Conservation (phyloP, 495 filamentous ascomycete genomes). For the Gamarada debralockiae region DNA sequence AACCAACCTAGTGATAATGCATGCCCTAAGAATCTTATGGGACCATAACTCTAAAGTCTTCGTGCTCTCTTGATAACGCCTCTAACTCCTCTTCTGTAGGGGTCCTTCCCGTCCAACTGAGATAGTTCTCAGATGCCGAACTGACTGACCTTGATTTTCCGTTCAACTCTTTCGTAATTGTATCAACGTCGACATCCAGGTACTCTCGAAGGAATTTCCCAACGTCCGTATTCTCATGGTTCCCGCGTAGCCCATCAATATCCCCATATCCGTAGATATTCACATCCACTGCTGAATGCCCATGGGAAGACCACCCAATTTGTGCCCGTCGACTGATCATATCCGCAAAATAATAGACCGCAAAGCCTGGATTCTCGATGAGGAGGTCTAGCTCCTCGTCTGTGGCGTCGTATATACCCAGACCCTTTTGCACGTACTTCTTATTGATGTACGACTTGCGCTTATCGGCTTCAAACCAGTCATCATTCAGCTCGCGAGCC, state of each 20-base stretch:
- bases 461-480: constrained; percentile 38
- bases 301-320: constrained; percentile 89
- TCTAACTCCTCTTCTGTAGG: constrained; percentile 20
- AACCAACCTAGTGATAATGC: too few relatives aligned
- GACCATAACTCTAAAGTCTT: not conserved
- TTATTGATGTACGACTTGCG: constrained; percentile 56
- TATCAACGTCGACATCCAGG: constrained; percentile 72
- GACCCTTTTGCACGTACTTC: constrained; percentile 55
- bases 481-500: constrained; percentile 49
- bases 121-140: not conserved
- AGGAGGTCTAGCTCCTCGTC: constrained; percentile 67
- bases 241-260: constrained; percentile 59
- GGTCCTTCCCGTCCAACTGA: constrained; percentile 17
- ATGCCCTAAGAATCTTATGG: not conserved
- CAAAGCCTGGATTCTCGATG: constrained; percentile 45
- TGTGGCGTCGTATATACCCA: constrained; percentile 73
- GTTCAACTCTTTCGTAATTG: constrained; percentile 68
- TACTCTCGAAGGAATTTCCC: constrained; percentile 77
- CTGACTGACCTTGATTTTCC: constrained; percentile 38
- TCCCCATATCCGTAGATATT: constrained; percentile 78
- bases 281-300: constrained; percentile 86
- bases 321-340: constrained; percentile 85
- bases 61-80: not conserved
- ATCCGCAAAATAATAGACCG: constrained; percentile 66
- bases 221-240: constrained; percentile 93